These are phyloP conservation scores for Potentilla sterilis DNA, from an alignment of 306 rosid genomes.

Conservation along the genomic window DNA sequence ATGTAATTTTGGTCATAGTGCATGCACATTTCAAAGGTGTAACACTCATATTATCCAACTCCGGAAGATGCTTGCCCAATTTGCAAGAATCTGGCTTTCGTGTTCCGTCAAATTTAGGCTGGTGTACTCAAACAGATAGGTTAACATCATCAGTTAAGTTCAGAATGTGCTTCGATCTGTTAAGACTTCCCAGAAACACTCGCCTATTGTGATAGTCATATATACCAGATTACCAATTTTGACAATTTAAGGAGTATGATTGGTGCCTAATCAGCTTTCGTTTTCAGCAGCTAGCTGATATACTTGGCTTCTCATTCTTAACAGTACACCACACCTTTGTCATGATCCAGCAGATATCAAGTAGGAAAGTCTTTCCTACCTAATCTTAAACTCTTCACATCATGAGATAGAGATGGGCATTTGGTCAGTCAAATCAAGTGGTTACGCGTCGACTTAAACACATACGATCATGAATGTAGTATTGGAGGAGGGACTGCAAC, in stretches of 20 bases:
- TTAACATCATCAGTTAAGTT: background rate
- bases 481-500: background rate
- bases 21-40: background rate
- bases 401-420: conserved; percentile 1
- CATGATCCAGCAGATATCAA: background rate
- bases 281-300: background rate
- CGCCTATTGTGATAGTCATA: background rate
- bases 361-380: conserved; percentile 3
- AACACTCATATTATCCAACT: background rate
- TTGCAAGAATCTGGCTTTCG: conserved; percentile 11
- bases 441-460: background rate
- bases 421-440: conserved; percentile 1
- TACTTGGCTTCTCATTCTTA: background rate
- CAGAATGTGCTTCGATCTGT: background rate
- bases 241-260: background rate
- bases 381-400: background rate
- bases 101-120: conserved; percentile 2
- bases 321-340: background rate
- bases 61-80: background rate
- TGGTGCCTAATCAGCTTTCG: background rate
- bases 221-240: background rate
- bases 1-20: background rate
- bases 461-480: background rate
- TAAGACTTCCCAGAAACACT: background rate
- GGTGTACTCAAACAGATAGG: background rate